Base-by-base conservation (phyloP, 192 early-diverging fungal species). In the Rhizoclosmatium globosum region DNA sequence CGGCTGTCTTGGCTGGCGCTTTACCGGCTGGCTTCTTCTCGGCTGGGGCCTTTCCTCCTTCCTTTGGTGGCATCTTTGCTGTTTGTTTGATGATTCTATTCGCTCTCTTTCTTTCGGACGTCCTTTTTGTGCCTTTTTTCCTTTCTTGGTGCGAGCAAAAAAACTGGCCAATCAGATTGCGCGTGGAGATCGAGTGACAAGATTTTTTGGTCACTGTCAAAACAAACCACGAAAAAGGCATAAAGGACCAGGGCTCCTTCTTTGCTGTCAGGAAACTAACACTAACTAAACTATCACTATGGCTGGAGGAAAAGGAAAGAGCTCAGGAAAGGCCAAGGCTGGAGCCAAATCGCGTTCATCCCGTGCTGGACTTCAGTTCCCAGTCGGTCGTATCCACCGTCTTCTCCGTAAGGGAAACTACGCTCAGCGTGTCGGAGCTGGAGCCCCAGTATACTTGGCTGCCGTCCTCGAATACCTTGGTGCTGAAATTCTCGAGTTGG, bases 311-410 rank as follows among this genome's bases (percentile, higher is more conserved):
- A 86, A 83, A 71, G 82, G 82, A 83, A 83, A 83, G 73, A 77
- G 72, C 39, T 53, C 70, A 17, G 75, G 82, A 19, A 81, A 81
- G 43, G 64, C 79, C 53, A 82, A 82, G 62, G 47, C 44, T 19
- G 80, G 74, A 13, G 64, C 86, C 81, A 91, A 94, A 85, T 94
- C 93, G 70, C 92, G 95, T 79, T 96, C 95, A 47, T 85, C 92
- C 82, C 92, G 93, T 84, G 96, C 95, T 80, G 96, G 95, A 86
- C 93, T 96, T 82, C 94, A 95, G 87, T 98, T 98, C 93, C 96
- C 95, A 79, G 95, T 96, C 81, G 95, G 95, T 82, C 95, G 96
- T 94, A 93, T 97, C 85, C 95, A 97, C 88, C 94, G 95, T 91
- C 91, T 95, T 69, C 90, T 98, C 65, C 91, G 95, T 82, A 94